phyloP scores from a whole-genome alignment of 768 basidiomycete genomes.

The Termitomyces titanicus region DNA sequence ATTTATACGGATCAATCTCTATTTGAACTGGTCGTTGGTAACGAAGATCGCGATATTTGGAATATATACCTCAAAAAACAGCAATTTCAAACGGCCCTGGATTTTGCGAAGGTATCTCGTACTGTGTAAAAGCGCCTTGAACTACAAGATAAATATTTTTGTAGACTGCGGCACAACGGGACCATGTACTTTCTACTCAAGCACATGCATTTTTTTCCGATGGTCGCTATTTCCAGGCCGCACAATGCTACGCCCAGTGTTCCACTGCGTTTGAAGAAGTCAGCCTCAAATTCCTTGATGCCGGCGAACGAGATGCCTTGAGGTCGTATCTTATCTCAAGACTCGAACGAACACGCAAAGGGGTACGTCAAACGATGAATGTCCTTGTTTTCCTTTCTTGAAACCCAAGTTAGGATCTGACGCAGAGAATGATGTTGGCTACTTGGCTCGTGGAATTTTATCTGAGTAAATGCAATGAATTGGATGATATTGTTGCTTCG shows the following conservation, averaged over 20 bases:
- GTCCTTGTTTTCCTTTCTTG: background rate
- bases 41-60: slow-evolving; percentile 96
- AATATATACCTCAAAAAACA: slow-evolving; percentile 79
- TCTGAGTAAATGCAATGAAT: slow-evolving; percentile 91
- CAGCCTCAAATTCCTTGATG: slow-evolving; percentile 84
- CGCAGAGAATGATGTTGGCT: slow-evolving; percentile 95
- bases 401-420: slow-evolving; percentile 60
- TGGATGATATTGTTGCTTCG: slow-evolving; percentile 91
- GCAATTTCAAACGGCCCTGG: slow-evolving; percentile 73
- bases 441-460: slow-evolving; percentile 99
- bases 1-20: slow-evolving; percentile 86
- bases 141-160: background rate
- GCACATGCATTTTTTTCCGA: slow-evolving; percentile 77
- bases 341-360: slow-evolving; percentile 80
- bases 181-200: slow-evolving; percentile 79
- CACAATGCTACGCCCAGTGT: slow-evolving; percentile 88
- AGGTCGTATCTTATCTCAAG: slow-evolving; percentile 87
- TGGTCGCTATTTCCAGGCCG: slow-evolving; percentile 85
- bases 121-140: background rate
- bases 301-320: slow-evolving; percentile 84
- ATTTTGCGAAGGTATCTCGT: slow-evolving; percentile 70
- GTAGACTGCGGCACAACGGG: slow-evolving; percentile 85
- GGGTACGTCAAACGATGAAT: slow-evolving; percentile 42
- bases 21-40: slow-evolving; percentile 79
- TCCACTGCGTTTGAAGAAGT: slow-evolving; percentile 91